Base-by-base conservation (phyloP, 164 flowering plant genomes). In the Dillenia turbinata region DNA sequence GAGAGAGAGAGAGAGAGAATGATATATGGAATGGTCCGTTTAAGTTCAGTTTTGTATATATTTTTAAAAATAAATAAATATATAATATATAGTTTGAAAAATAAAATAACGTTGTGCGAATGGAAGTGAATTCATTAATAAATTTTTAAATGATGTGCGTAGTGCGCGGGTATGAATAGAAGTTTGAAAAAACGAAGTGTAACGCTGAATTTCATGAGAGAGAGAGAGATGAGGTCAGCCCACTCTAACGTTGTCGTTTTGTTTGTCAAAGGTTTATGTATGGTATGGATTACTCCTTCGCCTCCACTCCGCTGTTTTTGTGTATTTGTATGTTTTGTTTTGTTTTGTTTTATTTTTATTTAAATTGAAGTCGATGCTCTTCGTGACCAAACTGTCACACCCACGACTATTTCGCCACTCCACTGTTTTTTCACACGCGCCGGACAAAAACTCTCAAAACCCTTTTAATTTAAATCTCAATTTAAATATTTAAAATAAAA, bases 191-290 rank as follows among this genome's bases (percentile, higher is more conserved):
- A 68, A 22, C 45, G 12, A 44, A 19, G 10, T 45, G 45, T 52
- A 80, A 83, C 84, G 78, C 87, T 84, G 92, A 84, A 83, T 72
- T 77, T 79, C 87, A 86, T 77, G 86, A 68, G 69, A 60, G 33
- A 16, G 59, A 12, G 60, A 57, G 59, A 44, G 9, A 55, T 16
- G 40, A 45, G 59, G 57, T 16, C 49, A 53, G 45, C 40, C 40
- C 40, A 33, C 3, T 5, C 6, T 33, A 33, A 33, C 40, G 40
- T 33, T 33, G 40, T 33, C 40, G 40, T 33, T 33, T 33, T 33
- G 40, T 33, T 4, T 33, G 40, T 33, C 2, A 26, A 5, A 33
- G 40, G 40, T 33, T 33, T 44, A 17, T n/a, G 9, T 44, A 1
- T 9, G n/a, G 9, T 44, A 1, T 9, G n/a, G n/a, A 51, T 9